phyloP scores from a whole-genome alignment of 805 yeast genomes.

The Kazachstania bromeliacearum region DNA sequence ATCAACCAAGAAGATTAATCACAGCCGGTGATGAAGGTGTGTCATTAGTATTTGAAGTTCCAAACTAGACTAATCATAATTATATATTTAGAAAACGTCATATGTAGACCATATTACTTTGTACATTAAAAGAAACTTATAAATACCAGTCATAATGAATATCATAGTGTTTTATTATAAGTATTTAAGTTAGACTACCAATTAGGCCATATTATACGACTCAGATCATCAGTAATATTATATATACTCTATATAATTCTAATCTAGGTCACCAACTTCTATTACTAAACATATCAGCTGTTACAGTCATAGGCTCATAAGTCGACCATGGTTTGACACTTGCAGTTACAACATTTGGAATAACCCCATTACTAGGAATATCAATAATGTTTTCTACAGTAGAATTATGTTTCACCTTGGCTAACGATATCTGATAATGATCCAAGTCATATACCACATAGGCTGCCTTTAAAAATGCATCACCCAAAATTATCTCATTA shows the following conservation, averaged over 20 bases:
- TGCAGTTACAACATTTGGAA: constrained; percentile 47
- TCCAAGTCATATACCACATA: constrained; percentile 50
- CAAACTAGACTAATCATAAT: constrained; percentile 13
- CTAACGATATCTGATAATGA: constrained; percentile 35
- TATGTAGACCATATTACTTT: neutral
- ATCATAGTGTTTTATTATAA: too few relatives aligned
- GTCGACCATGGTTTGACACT: constrained; percentile 23
- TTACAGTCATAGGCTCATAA: constrained; percentile 10
- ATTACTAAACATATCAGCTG: constrained; percentile 4
- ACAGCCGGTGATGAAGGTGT: constrained; percentile 99
- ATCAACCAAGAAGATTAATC: constrained; percentile 42
- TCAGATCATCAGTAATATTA: too few relatives aligned
- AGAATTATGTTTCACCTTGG: constrained; percentile 31
- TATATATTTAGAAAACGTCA: neutral
- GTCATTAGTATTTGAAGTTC: constrained; percentile 53
- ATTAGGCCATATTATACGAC: too few relatives aligned
- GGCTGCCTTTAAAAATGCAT: constrained; percentile 41
- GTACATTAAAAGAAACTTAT: neutral
- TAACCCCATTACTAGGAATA: constrained; percentile 29
- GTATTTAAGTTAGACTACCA: too few relatives aligned
- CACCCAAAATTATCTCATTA: constrained; percentile 39
- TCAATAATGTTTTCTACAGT: constrained; percentile 35
- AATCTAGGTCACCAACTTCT: too few relatives aligned
- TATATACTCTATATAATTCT: too few relatives aligned
- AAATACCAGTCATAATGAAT: too few relatives aligned